Percentiles rank a stretch among this genome's conserved stretches.
Conservation (phyloP, 306 rosid genomes). For the Betula pendula region DNA sequence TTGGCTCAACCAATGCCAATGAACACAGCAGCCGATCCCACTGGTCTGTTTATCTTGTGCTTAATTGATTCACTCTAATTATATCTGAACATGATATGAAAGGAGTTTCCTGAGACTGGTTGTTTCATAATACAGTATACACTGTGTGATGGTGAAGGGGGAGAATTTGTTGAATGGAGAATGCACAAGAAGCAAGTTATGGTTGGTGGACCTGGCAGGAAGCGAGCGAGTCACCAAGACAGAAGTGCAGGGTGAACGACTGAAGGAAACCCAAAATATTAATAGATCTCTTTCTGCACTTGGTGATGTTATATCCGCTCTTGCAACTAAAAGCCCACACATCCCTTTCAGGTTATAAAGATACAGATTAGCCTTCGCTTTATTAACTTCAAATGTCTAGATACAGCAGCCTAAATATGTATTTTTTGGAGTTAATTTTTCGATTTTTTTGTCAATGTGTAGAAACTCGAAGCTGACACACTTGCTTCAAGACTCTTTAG, state of each 20-base stretch:
- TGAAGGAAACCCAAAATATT: conserved; percentile 94
- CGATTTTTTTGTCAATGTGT: conserved; percentile 23
- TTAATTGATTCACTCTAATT: conserved; percentile 1
- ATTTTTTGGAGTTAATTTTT: conserved; percentile 18
- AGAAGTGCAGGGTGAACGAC: conserved; percentile 95
- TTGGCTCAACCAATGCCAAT: conserved; percentile 84
- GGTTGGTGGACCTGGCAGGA: conserved; percentile 98
- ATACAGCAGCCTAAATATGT: conserved; percentile 11
- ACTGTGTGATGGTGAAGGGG: conserved; percentile 97
- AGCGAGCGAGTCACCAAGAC: conserved; percentile 93
- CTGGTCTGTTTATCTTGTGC: conserved; percentile 52
- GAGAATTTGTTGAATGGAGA: conserved; percentile 88
- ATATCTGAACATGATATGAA: conserved; percentile 1
- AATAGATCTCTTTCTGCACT: conserved; percentile 95
- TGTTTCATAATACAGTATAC: conserved; percentile 61
- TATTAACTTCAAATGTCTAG: conserved; percentile 20
- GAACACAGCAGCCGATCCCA: conserved; percentile 97
- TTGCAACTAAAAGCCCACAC: conserved; percentile 85
- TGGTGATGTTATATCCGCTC: conserved; percentile 97
- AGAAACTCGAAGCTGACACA: conserved; percentile 99
- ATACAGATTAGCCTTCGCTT: conserved; percentile 14
- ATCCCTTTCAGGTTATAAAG: conserved; percentile 80
- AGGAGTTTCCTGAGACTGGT: conserved; percentile 28
- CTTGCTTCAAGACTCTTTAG: conserved; percentile 96
- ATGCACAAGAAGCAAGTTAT: conserved; percentile 86